Evolutionary conservation across 345 rosid species (phyloP), one percentile per base, ranked within the genome.

Genomic region (Limnanthes douglasii): DNA sequence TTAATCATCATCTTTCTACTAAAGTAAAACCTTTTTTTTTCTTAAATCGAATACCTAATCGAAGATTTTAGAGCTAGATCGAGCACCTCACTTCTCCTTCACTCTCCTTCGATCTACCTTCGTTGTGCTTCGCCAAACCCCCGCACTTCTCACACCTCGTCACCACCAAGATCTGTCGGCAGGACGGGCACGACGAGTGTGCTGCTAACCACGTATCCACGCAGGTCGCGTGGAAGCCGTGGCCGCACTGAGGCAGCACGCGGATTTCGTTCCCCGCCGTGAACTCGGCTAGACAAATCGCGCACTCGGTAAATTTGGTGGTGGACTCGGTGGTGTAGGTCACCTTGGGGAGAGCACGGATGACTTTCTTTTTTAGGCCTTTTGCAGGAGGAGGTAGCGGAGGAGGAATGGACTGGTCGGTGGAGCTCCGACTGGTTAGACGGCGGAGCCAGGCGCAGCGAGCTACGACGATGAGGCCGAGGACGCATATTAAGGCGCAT

Each of bases 341-440:
- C 50, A 72, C 37, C 35, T 54, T 72, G 8, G 95, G 95, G 4
- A 83, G 75, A 10, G 75, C 56, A 18, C 56, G 60, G 8, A 83
- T 68, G 13, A 66, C 59, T 56, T 78, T 78, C 78, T 70, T 78
- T 39, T 72, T 83, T 20, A 83, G 46, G 0, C 88, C 94, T 84
- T 58, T 56, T 50, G 66, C 73, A 28, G 51, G 62, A 51, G 39
- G 47, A 12, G 21, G 34, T 2, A 24, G 56, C n/a, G 38, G 62
- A 1, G 32, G 14, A 13, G n/a, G n/a, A n/a, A n/a, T n/a, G n/a
- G n/a, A n/a, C n/a, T n/a, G n/a, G n/a, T n/a, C n/a, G 12, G 50
- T 25, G 28, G 24, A 2, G 21, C 27, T 24, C 18, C 37, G 35
- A 3, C 8, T 12, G 9, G 35, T 28, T 5, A 36, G 14, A 3